phyloP scores from a whole-genome alignment of 768 basidiomycete genomes.

The Cystobasidiopsis lactophilus region DNA sequence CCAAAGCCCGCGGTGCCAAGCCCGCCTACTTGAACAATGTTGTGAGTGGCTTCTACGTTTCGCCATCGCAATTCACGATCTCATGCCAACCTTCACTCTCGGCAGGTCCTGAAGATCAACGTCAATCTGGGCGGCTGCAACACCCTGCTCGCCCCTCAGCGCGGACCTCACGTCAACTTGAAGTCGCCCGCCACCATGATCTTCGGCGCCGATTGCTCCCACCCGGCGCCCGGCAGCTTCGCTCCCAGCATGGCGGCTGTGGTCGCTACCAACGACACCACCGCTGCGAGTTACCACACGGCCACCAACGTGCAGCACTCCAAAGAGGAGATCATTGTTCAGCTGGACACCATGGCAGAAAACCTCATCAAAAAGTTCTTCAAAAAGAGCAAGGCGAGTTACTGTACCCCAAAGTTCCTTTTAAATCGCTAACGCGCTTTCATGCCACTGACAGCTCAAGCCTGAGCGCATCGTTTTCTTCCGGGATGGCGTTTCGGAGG shows the following conservation, averaged over 20 bases:
- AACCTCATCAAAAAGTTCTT: constrained; percentile 2
- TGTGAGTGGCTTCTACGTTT: too few species aligned
- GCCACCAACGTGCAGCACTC: constrained; percentile 3
- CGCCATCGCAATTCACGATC: too few species aligned
- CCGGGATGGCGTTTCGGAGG: constrained; percentile 5
- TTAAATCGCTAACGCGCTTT: too few species aligned
- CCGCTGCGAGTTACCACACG: constrained; percentile 4
- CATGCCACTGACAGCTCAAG: too few species aligned
- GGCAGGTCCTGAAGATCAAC: neutral
- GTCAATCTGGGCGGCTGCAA: constrained; percentile 1
- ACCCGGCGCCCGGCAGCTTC: constrained; percentile 3
- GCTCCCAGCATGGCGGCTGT: constrained; percentile 11
- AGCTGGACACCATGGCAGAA: neutral
- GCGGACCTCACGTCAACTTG: too few species aligned
- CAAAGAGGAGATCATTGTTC: constrained; percentile 9
- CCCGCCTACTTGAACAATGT: neutral
- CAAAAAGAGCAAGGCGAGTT: too few species aligned
- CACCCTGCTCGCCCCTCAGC: neutral
- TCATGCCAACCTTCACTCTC: too few species aligned
- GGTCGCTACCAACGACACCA: constrained; percentile 8
- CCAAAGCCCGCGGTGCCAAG: neutral
- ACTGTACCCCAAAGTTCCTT: too few species aligned
- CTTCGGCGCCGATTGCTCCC: neutral
- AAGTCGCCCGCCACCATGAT: too few species aligned
- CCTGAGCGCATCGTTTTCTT: constrained; percentile 9